phyloP scores from a whole-genome alignment of 257 asterid genomes.

The Echites panduratus region DNA sequence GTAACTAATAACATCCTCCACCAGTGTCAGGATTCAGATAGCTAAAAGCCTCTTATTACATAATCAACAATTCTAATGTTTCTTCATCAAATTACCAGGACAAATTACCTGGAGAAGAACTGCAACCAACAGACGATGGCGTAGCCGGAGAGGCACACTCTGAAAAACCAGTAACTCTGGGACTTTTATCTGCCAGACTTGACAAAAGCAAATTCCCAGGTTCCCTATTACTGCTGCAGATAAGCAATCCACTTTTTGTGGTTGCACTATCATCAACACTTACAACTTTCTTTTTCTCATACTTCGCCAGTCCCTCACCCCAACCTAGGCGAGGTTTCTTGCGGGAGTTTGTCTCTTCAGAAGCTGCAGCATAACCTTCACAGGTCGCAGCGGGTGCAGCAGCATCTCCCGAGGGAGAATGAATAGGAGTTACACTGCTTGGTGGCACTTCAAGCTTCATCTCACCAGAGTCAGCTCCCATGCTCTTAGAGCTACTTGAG shows the following conservation, averaged over 20 bases:
- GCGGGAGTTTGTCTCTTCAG: conserved; percentile 63
- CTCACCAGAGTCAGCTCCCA: conserved; percentile 33
- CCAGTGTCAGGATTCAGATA: neutral
- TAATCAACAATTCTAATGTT: no score
- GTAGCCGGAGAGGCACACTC: conserved; percentile 70
- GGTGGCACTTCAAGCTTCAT: conserved; percentile 27
- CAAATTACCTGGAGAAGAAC: conserved; percentile 79
- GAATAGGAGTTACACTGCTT: conserved; percentile 20
- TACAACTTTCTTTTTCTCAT: conserved; percentile 86
- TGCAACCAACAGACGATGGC: conserved; percentile 76
- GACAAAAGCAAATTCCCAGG: conserved; percentile 31
- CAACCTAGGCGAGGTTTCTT: conserved; percentile 97
- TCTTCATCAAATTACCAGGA: no score
- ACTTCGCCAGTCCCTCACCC: conserved; percentile 98
- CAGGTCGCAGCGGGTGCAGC: conserved; percentile 13
- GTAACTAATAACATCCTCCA: neutral
- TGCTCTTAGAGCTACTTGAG: conserved; percentile 38
- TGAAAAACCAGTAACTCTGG: conserved; percentile 36
- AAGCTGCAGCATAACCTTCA: conserved; percentile 23
- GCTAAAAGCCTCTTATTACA: no score
- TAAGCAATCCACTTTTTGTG: conserved; percentile 26
- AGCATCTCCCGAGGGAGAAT: conserved; percentile 25
- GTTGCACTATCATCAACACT: conserved; percentile 50
- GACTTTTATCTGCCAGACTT: conserved; percentile 53
- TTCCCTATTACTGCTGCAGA: conserved; percentile 39